These are phyloP conservation scores for Neurospora sp. DNA, from an alignment of 495 filamentous ascomycete genomes.

Conservation along the genomic window DNA sequence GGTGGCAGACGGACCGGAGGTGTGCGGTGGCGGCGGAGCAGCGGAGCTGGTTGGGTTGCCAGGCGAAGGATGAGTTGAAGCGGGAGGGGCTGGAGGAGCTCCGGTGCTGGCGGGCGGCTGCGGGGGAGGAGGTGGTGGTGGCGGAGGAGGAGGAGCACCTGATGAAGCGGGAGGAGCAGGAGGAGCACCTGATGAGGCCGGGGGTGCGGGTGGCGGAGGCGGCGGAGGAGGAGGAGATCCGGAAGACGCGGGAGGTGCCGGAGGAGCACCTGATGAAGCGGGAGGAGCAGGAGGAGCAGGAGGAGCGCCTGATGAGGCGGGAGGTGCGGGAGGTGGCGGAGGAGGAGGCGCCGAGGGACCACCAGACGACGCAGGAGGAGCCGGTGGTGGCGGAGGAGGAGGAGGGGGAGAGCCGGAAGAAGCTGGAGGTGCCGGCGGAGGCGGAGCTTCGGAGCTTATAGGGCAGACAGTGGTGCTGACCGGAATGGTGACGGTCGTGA, in stretches of 20 bases:
- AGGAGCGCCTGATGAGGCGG: conserved; percentile 4
- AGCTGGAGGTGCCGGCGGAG: conserved; percentile 5
- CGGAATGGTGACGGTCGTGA: conserved; percentile 25
- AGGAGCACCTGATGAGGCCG: background rate
- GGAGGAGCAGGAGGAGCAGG: too few species aligned
- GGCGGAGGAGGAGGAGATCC: conserved; percentile 8
- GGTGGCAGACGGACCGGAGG: conserved; percentile 8
- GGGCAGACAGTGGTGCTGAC: conserved; percentile 30
- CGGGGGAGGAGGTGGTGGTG: background rate
- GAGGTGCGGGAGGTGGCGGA: conserved; percentile 3
- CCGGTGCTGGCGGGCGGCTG: background rate
- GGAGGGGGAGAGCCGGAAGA: conserved; percentile 3
- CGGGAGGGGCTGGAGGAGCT: conserved; percentile 2
- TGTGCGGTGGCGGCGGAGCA: conserved; percentile 7
- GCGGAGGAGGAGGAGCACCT: background rate
- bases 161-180: conserved; percentile 8
- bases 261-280: background rate
- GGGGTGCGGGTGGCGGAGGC: background rate
- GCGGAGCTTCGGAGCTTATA: conserved; percentile 11
- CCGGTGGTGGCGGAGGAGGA: conserved; percentile 5
- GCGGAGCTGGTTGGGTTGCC: conserved; percentile 5
- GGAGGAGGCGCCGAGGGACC: conserved; percentile 7
- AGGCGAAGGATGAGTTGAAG: conserved; percentile 10
- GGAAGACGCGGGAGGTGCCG: background rate
- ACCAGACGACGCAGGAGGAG: conserved; percentile 11